A percentile compares a stretch with the other conserved stretches of the same genome.
phyloP scores from a whole-genome alignment of 345 rosid genomes.

The Citrus maxima region DNA sequence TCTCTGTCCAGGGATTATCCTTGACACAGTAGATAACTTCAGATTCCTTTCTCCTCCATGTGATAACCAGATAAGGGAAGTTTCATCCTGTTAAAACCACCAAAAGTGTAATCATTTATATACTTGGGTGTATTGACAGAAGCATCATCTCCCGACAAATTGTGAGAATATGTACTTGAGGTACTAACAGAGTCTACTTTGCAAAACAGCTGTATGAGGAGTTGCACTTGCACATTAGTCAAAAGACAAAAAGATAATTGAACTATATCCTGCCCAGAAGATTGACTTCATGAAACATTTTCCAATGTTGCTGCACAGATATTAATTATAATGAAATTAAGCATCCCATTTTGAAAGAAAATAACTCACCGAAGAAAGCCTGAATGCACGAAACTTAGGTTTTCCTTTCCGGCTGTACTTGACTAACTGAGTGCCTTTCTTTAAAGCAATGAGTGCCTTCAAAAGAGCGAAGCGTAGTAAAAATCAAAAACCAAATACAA shows the following conservation, averaged over 20 bases:
- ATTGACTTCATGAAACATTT: not conserved
- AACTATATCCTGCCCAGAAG: not conserved
- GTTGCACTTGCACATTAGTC: not conserved
- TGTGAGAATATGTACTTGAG: not conserved
- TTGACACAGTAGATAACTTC: conserved; percentile 59
- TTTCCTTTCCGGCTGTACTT: conserved; percentile 94
- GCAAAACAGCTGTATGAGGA: not conserved
- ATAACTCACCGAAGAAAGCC: conserved; percentile 61
- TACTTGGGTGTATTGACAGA: conserved; percentile 17
- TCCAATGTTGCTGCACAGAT: not conserved
- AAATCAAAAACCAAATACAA: not conserved
- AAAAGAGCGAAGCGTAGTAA: conserved; percentile 15
- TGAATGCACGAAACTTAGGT: conserved; percentile 85
- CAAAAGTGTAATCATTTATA: conserved; percentile 41
- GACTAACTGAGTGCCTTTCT: conserved; percentile 80
- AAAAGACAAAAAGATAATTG: not conserved
- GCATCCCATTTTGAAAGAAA: conserved; percentile 2
- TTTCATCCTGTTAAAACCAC: conserved; percentile 76
- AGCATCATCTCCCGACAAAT: not conserved
- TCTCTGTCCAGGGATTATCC: conserved; percentile 91
- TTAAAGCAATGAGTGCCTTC: conserved; percentile 79
- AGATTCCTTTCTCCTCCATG: conserved; percentile 70
- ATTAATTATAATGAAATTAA: not conserved
- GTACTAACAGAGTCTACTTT: not conserved
- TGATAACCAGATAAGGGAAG: conserved; percentile 75